Base-by-base conservation (phyloP, 2,329 filamentous ascomycete genomes). In the Hymenoscyphus albidus region DNA sequence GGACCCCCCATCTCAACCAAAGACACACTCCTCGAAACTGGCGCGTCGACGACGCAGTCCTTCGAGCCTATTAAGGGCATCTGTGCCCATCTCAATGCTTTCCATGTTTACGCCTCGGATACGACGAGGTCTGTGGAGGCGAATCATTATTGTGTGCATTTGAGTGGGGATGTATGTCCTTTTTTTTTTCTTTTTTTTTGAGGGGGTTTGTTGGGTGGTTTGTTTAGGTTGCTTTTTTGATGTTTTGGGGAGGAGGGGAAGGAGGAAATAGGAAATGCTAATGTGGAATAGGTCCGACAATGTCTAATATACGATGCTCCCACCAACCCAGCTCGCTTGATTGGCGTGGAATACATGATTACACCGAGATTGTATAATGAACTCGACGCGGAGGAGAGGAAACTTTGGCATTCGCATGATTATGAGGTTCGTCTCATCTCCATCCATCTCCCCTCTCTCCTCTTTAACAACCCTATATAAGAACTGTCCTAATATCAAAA, bases 81-180 rank as follows among this genome's bases (percentile, higher is more conserved):
- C 59, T 95, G 92, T 76, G 91, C 90, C 0, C 91, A 94, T 73
- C 81, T 96, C 0, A 93, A 95, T 40, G 92, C 91, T 16, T 93
- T 93, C 73, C 92, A 95, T 73, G 85, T 88, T 57, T 94, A 94
- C 73, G 88, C 73, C n/a, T 82, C 86, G 32, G 89, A 94, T 57
- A 86, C 88, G 0, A 82, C 79, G 1, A 86, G 90, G 14, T 82
- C 80, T 48, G 87, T 96, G 1, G 91, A 95, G 75, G 80, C 91
- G 0, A 93, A 95, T 73, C 92, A 96, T 76, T 96, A 95, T 77
- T 96, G 92, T 74, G 84, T 88, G 0, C 91, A 95, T 72, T 72
- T 95, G 3, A 92, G 84, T 66, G 65, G 74, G 80, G 91, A 95
- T 67, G 82, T 96, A 64, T 85, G 92, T 63, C 51, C 78, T 81